phyloP scores from a whole-genome alignment of 768 basidiomycete genomes.

The Chalciporus chontae region DNA sequence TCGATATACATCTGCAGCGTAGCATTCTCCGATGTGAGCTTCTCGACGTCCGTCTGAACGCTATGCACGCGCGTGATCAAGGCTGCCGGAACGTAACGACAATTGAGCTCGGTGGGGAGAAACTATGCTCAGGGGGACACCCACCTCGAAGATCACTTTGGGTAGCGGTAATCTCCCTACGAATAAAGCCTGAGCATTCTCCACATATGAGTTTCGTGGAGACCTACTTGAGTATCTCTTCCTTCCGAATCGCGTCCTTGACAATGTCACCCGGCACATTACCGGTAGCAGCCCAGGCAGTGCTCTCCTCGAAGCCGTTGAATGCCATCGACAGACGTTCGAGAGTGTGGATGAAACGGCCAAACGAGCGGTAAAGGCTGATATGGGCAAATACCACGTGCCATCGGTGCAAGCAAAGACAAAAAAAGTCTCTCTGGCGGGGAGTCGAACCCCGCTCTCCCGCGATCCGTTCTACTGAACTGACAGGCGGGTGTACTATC shows the following conservation, averaged over 20 bases:
- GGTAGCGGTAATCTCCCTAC: constrained; percentile 69
- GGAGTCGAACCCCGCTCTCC: constrained; percentile 45
- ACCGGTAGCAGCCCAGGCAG: constrained; percentile 47
- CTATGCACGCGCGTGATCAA: constrained; percentile 62
- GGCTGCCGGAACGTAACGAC: constrained; percentile 37
- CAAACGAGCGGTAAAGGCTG: too few relatives aligned
- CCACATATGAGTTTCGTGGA: background rate
- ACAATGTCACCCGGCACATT: constrained; percentile 57
- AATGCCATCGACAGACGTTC: constrained; percentile 40
- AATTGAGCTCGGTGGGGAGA: background rate
- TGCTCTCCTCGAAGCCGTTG: constrained; percentile 37
- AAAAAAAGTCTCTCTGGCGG: constrained; percentile 38
- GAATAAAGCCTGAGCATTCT: background rate
- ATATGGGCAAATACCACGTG: background rate
- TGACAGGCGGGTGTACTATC: constrained; percentile 52
- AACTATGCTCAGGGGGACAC: constrained; percentile 17
- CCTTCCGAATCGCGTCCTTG: constrained; percentile 74
- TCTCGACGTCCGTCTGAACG: constrained; percentile 78
- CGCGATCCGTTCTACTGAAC: constrained; percentile 24
- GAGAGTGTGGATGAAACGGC: background rate
- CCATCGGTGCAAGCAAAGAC: background rate
- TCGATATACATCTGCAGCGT: constrained; percentile 89
- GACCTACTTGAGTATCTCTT: constrained; percentile 70
- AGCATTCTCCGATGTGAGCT: constrained; percentile 72
- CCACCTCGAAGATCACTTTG: constrained; percentile 76